A percentile compares a stretch with the other conserved stretches of the same genome.
phyloP scores from a whole-genome alignment of 2,329 filamentous ascomycete genomes.

The Stromatinia cepivora region DNA sequence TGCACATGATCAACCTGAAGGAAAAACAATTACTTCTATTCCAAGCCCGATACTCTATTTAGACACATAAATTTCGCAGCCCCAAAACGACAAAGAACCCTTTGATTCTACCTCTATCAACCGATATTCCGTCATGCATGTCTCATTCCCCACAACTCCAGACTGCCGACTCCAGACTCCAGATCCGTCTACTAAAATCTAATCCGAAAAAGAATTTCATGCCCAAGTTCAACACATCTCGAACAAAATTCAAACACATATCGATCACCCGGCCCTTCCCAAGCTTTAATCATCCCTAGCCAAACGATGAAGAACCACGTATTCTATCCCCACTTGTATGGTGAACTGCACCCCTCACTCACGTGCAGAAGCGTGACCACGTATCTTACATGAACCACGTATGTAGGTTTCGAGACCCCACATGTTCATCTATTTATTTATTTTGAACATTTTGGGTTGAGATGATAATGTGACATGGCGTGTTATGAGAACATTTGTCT shows the following conservation, averaged over 20 bases:
- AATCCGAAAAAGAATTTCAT: background rate
- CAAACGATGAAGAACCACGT: constrained; percentile 1
- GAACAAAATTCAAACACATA: constrained; percentile 1
- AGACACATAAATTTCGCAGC: background rate
- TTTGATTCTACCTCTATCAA: background rate
- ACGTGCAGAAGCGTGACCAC: constrained; percentile 13
- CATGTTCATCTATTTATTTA: constrained; percentile 10
- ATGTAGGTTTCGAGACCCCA: constrained; percentile 2
- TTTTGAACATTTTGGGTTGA: background rate
- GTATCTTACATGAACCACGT: constrained; percentile 7
- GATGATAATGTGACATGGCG: no score
- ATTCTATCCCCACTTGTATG: background rate
- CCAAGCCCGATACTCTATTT: background rate
- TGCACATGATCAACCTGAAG: background rate
- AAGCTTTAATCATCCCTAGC: background rate
- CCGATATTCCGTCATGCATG: background rate
- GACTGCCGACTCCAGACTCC: background rate
- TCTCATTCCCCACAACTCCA: constrained; percentile 10
- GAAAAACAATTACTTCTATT: background rate
- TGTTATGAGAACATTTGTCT: background rate
- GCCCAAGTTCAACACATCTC: constrained; percentile 1
- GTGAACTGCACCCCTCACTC: constrained; percentile 1
- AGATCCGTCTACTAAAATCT: background rate
- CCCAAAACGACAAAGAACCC: no score
- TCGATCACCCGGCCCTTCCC: background rate